Evolutionary conservation across 2,329 filamentous ascomycete species (phyloP).

Genomic region (Talaromyces amestolkiae): DNA sequence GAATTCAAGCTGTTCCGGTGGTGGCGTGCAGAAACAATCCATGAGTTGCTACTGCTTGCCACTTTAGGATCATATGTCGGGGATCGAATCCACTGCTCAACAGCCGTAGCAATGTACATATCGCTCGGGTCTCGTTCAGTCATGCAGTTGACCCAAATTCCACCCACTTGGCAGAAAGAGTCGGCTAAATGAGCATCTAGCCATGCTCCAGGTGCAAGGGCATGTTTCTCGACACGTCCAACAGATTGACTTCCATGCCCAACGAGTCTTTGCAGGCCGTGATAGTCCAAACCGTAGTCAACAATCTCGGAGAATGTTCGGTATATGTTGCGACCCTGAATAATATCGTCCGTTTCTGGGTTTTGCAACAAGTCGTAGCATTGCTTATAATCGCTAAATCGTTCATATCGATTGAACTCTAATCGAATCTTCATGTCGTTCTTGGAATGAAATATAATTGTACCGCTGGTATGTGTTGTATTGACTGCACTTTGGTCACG

Average conservation of each 20-base stretch:
- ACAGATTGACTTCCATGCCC: constrained; percentile 22
- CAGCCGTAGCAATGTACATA: constrained; percentile 30
- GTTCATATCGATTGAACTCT: constrained; percentile 31
- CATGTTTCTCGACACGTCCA: constrained; percentile 20
- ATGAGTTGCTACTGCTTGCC: constrained; percentile 8
- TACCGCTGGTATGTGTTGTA: not conserved
- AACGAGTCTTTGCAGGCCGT: constrained; percentile 22
- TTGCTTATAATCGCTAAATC: constrained; percentile 34
- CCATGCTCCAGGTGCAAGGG: constrained; percentile 16
- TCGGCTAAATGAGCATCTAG: constrained; percentile 27
- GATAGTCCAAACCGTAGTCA: constrained; percentile 8
- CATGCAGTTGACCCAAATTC: constrained; percentile 32
- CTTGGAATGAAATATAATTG: not conserved
- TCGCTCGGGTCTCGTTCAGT: constrained; percentile 22
- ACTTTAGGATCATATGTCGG: constrained; percentile 5
- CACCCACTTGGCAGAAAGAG: constrained; percentile 32
- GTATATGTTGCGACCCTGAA: constrained; percentile 22
- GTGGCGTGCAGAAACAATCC: constrained; percentile 27
- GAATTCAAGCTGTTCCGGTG: constrained; percentile 19
- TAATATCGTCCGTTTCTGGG: constrained; percentile 18
- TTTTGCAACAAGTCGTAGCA: constrained; percentile 19
- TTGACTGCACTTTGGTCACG: not conserved
- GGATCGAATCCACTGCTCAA: constrained; percentile 24
- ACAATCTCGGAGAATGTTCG: constrained; percentile 8
- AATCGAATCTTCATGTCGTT: not conserved